These are phyloP conservation scores for Colletotrichum sp. DNA, from an alignment of 2,329 filamentous ascomycete species.

Conservation along the genomic window DNA sequence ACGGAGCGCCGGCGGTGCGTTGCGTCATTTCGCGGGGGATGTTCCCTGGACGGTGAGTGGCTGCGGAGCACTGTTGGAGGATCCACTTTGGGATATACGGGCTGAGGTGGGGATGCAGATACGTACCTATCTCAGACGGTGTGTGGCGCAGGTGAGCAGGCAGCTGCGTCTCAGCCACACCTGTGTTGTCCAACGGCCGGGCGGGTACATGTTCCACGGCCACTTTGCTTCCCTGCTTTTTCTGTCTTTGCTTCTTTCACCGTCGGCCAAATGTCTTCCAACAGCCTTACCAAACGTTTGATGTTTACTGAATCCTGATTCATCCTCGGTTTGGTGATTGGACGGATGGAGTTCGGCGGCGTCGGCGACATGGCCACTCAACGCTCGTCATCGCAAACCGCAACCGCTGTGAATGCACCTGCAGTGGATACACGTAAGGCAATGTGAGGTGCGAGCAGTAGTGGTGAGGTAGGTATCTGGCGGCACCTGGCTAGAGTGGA, in stretches of 20 bases:
- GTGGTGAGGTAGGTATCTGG: too few relatives aligned
- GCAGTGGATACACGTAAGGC: not conserved
- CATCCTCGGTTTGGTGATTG: not conserved
- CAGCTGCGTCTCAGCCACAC: not conserved
- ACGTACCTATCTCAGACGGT: not conserved
- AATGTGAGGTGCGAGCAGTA: not conserved
- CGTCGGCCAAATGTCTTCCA: not conserved
- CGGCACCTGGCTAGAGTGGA: slow-evolving; percentile 1
- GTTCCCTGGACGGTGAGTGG: not conserved
- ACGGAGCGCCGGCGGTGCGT: slow-evolving; percentile 9
- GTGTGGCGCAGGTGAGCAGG: not conserved
- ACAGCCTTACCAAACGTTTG: not conserved
- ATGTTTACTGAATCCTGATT: not conserved
- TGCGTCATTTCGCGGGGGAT: slow-evolving; percentile 19
- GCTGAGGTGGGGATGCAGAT: not conserved
- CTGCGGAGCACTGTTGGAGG: not conserved
- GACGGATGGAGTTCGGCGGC: not conserved
- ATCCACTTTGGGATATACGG: not conserved
- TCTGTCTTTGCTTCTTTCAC: not conserved
- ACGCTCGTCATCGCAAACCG: not conserved
- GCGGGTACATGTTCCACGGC: not conserved
- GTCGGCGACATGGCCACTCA: not conserved
- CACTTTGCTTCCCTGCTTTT: not conserved
- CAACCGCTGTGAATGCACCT: not conserved
- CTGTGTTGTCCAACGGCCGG: not conserved